A percentile compares a stretch with the other conserved stretches of the same genome.
phyloP scores from a whole-genome alignment of 805 yeast genomes.

The Nakazawaea molendinolei region DNA sequence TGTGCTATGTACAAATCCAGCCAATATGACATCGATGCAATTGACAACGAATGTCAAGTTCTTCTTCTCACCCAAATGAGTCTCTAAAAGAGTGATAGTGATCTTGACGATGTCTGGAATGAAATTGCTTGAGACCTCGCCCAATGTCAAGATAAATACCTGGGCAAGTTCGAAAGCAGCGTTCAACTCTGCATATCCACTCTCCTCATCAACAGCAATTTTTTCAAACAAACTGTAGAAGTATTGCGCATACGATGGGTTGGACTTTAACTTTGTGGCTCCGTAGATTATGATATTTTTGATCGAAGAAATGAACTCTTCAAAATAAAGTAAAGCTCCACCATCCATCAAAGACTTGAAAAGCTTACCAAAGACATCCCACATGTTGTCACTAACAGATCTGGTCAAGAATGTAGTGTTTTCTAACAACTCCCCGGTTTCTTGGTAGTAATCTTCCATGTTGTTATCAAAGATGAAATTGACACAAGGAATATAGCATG shows the following conservation, averaged over 20 bases:
- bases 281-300: conserved; percentile 66
- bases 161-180: conserved; percentile 60
- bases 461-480: conserved; percentile 57
- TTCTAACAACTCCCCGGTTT: conserved; percentile 75
- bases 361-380: conserved; percentile 61
- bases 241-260: conserved; percentile 40
- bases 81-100: conserved; percentile 32
- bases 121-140: conserved; percentile 36
- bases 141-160: conserved; percentile 53
- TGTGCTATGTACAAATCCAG: conserved; percentile 60
- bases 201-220: conserved; percentile 39
- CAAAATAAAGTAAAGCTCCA: conserved; percentile 59
- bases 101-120: conserved; percentile 39
- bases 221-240: conserved; percentile 43
- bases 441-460: conserved; percentile 76
- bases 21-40: conserved; percentile 54
- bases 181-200: conserved; percentile 49
- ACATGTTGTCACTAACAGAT: conserved; percentile 59
- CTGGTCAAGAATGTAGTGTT: conserved; percentile 62
- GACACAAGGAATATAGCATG: conserved; percentile 67
- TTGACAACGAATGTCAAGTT: conserved; percentile 37
- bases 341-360: conserved; percentile 30
- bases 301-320: conserved; percentile 68
- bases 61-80: conserved; percentile 22
- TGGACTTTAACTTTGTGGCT: conserved; percentile 37